Evolutionary conservation across 1,284 basidiomycete species (phyloP), one percentile per base, ranked within the genome.

Genomic region (Puccinia triticina): DNA sequence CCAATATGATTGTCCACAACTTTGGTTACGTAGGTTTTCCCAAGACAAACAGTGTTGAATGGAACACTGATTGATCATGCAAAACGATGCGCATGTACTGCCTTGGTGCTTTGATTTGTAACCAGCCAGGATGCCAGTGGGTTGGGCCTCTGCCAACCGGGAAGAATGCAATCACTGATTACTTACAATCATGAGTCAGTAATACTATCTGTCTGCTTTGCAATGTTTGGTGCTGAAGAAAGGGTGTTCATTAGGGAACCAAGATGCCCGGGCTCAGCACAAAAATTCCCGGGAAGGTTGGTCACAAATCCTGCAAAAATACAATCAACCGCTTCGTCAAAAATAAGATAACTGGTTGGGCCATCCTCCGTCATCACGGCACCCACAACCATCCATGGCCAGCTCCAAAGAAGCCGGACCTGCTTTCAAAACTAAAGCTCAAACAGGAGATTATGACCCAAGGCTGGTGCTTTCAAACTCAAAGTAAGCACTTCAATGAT

Each of bases 361-460:
- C n/a, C n/a, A n/a, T n/a, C 26, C n/a, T 74, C 14, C 72, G 50
- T 4, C 72, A 74, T 16, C 16, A 29, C 3, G 72, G 72, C 11
- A 5, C 23, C 16, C 50, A 74, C 29, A 37, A 74, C 8, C 72
- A 74, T 18, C 72, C 26, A 21, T 74, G 72, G 72, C 72, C 72
- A 23, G 16, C n/a, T 1, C 23, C 29, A 18, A 53, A 53, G 32
- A 74, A 74, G 72, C 73, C 29, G 23, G 53, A 75, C 29, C 14
- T 8, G 1, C 26, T 75, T 16, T 14, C 73, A 1, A 55, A 59
- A 14, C 48, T 57, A 0, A 34, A 2, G 2, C 32, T 75, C 23
- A 18, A 61, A n/a, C 8, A 37, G 29, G 53, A 57, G 34, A 46
- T 75, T 5, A 14, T 59, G 14, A 57, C 50, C 53, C 34, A 26